Conservation (phyloP, 2,329 filamentous ascomycete genomes). For the Aspergillus sp. region DNA sequence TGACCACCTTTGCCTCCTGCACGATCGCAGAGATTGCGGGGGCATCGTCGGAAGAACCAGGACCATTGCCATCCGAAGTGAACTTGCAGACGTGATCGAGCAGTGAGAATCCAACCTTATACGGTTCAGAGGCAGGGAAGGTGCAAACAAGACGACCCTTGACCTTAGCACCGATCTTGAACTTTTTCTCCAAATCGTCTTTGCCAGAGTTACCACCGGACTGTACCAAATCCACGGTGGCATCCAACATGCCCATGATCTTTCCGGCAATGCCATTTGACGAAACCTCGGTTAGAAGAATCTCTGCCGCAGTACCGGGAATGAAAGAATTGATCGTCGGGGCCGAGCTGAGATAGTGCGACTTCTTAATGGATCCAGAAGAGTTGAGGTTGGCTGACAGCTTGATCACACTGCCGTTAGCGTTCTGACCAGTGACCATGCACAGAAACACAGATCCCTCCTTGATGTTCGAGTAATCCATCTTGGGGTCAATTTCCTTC, state of each 20-base stretch:
- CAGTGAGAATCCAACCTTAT: conserved; percentile 83
- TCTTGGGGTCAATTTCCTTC: conserved; percentile 69
- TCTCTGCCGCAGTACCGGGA: conserved; percentile 84
- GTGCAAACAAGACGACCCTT: conserved; percentile 86
- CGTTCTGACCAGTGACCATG: conserved; percentile 69
- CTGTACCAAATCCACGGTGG: conserved; percentile 86
- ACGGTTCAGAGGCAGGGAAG: conserved; percentile 73
- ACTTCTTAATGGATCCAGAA: conserved; percentile 64
- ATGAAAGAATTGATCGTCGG: conserved; percentile 87
- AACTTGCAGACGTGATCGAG: conserved; percentile 79
- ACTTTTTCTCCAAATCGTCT: conserved; percentile 70
- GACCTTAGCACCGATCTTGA: conserved; percentile 78
- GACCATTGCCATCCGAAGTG: conserved; percentile 26
- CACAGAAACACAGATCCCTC: conserved; percentile 84
- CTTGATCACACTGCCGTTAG: conserved; percentile 81
- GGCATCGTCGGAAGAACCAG: conserved; percentile 45
- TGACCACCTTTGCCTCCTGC: conserved; percentile 73
- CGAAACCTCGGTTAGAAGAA: conserved; percentile 75
- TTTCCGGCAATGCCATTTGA: conserved; percentile 79
- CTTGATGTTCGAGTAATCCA: conserved; percentile 67
- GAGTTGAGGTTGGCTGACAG: conserved; percentile 72
- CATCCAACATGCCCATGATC: conserved; percentile 85
- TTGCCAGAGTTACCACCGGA: conserved; percentile 71
- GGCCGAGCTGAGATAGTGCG: conserved; percentile 67
- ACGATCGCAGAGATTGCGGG: conserved; percentile 64